A percentile compares a stretch with the other conserved stretches of the same genome.
These are phyloP conservation scores for Gomphus bonarii DNA, from an alignment of 1,284 basidiomycete genomes.

Conservation along the genomic window DNA sequence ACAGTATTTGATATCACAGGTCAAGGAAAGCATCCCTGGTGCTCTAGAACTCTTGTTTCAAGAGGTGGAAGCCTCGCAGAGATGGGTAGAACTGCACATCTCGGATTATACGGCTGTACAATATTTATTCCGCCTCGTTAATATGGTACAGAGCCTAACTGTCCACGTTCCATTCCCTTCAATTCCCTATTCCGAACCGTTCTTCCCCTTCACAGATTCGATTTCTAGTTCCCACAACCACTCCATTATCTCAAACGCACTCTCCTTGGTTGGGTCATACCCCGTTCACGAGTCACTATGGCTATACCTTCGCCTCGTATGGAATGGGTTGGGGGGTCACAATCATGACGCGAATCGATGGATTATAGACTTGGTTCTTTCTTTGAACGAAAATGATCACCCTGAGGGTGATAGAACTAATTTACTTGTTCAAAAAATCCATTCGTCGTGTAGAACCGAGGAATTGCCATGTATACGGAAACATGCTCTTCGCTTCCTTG, in stretches of 20 bases:
- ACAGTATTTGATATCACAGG: slow-evolving; percentile 16
- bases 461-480: background rate
- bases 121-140: slow-evolving; percentile 30
- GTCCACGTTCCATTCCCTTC: background rate
- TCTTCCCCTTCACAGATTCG: background rate
- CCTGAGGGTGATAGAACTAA: background rate
- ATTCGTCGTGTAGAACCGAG: background rate
- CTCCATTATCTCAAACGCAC: slow-evolving; percentile 26
- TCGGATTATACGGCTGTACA: slow-evolving; percentile 57
- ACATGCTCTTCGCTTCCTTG: background rate
- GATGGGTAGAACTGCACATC: slow-evolving; percentile 50
- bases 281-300: slow-evolving; percentile 50
- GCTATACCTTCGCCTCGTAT: slow-evolving; percentile 40
- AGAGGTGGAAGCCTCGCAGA: slow-evolving; percentile 27
- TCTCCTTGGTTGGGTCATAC: slow-evolving; percentile 35
- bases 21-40: background rate
- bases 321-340: background rate
- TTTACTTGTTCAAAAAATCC: background rate
- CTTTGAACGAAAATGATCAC: background rate
- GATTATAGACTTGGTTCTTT: background rate
- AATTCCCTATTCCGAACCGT: slow-evolving; percentile 16
- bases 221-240: background rate
- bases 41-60: slow-evolving; percentile 21
- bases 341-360: background rate
- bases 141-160: background rate